Base-by-base conservation (phyloP, 345 rosid species). In the Turnera subulata region DNA sequence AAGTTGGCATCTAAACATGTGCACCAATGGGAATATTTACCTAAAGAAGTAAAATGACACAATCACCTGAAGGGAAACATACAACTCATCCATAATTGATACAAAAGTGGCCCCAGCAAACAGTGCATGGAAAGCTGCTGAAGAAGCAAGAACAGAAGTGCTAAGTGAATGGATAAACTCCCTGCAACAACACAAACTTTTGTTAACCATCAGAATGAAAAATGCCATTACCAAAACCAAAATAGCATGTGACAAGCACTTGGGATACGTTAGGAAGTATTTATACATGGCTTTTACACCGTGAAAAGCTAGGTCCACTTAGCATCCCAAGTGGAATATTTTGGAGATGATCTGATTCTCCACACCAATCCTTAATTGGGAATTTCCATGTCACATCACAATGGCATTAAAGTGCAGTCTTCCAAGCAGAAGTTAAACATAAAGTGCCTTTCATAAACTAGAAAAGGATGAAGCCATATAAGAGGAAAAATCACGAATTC, bases 41-140 rank as follows among this genome's bases (percentile, higher is more conserved):
- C 7, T 19, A 46, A 55, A 50, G 24, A 61, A 33, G 20, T 39
- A 37, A 43, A 17, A 39, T 49, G 46, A 58, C 11, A 70, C 39
- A 46, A 47, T 70, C 71, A 92, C 98, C 98, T 88, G 78, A 78
- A 73, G 72, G 55, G 73, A 63, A 71, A 74, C 80, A 72, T 46
- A 65, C 66, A 81, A 56, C 64, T 84, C 95, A 64, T 88, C 95
- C 68, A 77, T 69, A 65, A 52, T 77, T 59, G 73, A 69, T 54
- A 79, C 54, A 54, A 78, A 52, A 50, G 67, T 67, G 47, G 84
- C 68, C 52, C 96, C 95, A 53, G 68, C 38, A 46, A 83, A 82
- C 72, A 73, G 42, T 68, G 83, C 89, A 70, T 66, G 61, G 56
- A 83, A 68, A 67, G 76, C 70, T 42, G 59, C 65, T 58, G 95